These are phyloP conservation scores for Tetrapisispora phaffii DNA, from an alignment of 805 yeast genomes.

Conservation along the genomic window DNA sequence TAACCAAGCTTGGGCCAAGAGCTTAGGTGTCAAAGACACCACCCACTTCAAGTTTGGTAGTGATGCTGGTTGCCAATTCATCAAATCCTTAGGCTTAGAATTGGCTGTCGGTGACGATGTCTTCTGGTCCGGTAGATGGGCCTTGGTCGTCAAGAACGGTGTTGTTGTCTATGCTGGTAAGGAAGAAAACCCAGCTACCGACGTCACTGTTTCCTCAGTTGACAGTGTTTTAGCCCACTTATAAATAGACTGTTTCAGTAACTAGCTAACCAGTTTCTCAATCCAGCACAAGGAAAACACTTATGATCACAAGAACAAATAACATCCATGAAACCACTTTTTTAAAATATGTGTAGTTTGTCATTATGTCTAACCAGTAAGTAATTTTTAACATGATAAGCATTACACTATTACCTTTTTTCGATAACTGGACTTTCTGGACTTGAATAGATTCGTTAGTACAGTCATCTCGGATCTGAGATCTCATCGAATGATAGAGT, in stretches of 20 bases:
- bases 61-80: conserved; percentile 55
- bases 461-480: too few species aligned
- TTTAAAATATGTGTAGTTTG: too few species aligned
- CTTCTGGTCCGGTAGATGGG: conserved; percentile 59
- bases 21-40: conserved; percentile 27
- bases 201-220: conserved; percentile 32
- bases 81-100: conserved; percentile 49
- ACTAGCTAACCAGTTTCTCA: too few species aligned
- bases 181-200: conserved; percentile 30
- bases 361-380: too few species aligned
- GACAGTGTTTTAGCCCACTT: conserved; percentile 26
- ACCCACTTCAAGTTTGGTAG: conserved; percentile 47
- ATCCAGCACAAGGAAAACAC: too few species aligned
- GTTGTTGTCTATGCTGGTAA: conserved; percentile 38
- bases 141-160: conserved; percentile 56
- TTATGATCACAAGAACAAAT: too few species aligned
- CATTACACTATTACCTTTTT: too few species aligned
- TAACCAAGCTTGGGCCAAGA: conserved; percentile 53
- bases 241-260: conserved; percentile 8
- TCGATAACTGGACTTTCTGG: too few species aligned
- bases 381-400: too few species aligned
- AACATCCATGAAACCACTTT: too few species aligned
- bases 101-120: conserved; percentile 46
- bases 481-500: too few species aligned
- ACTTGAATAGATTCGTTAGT: too few species aligned